phyloP scores from a whole-genome alignment of 2,329 filamentous ascomycete species.

The Botrytis medusae region DNA sequence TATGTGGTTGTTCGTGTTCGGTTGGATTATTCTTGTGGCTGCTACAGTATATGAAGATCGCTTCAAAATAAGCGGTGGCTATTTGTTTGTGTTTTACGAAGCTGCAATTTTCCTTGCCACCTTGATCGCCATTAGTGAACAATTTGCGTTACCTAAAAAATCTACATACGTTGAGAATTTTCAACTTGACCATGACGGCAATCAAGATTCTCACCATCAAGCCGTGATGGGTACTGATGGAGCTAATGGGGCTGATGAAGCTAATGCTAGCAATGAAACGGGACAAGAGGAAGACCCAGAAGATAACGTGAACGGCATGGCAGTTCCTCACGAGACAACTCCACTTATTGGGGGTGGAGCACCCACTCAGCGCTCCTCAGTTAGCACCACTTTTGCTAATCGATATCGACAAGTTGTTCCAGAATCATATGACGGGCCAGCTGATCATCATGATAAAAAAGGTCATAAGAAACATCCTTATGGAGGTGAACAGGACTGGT shows the following conservation, averaged over 20 bases:
- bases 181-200: conserved; percentile 48
- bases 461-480: conserved; percentile 50
- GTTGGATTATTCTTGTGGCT: conserved; percentile 71
- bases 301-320: neutral
- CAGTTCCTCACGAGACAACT: conserved; percentile 49
- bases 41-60: conserved; percentile 76
- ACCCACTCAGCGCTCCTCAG: conserved; percentile 48
- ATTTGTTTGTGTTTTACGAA: conserved; percentile 79
- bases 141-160: conserved; percentile 74
- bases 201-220: conserved; percentile 33
- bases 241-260: conserved; percentile 42
- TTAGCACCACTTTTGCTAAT: conserved; percentile 57
- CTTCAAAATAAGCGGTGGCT: conserved; percentile 70
- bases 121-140: conserved; percentile 73
- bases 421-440: conserved; percentile 31
- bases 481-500: conserved; percentile 82
- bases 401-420: conserved; percentile 44
- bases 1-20: conserved; percentile 78
- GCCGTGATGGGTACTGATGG: conserved; percentile 39
- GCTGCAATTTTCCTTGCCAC: conserved; percentile 72
- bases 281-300: conserved; percentile 37
- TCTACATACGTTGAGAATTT: conserved; percentile 63
- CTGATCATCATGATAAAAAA: conserved; percentile 29
- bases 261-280: conserved; percentile 34
- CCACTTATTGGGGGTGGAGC: conserved; percentile 49